A percentile compares a stretch with the other conserved stretches of the same genome.
These are phyloP conservation scores for Trichoderma asperelloides DNA, from an alignment of 495 filamentous ascomycete species.

Conservation along the genomic window DNA sequence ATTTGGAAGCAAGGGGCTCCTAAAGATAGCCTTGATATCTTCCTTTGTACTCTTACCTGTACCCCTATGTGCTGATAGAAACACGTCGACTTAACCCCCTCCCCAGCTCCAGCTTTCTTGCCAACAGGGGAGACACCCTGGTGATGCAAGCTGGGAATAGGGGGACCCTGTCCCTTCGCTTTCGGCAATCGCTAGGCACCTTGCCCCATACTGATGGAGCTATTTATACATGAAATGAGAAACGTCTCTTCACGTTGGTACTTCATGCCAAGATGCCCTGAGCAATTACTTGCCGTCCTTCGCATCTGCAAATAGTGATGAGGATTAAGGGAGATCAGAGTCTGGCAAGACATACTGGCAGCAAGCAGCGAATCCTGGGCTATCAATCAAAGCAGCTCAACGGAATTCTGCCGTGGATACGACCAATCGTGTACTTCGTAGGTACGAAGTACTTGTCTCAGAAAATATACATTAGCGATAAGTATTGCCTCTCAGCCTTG, in stretches of 20 bases:
- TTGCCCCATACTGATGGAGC: neutral
- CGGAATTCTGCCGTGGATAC: too few species aligned
- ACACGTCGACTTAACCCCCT: neutral
- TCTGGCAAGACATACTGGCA: too few species aligned
- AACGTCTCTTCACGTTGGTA: neutral
- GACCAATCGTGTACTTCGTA: neutral
- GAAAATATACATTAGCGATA: neutral
- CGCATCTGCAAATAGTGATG: too few species aligned
- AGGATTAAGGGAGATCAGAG: too few species aligned
- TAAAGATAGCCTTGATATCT: neutral
- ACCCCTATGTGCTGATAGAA: neutral
- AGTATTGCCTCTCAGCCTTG: neutral
- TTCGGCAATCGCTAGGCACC: slow-evolving; percentile 2
- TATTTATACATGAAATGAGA: neutral
- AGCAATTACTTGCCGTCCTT: too few species aligned
- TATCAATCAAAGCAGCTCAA: too few species aligned
- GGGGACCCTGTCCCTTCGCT: neutral
- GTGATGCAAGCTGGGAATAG: neutral
- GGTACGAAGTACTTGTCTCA: neutral
- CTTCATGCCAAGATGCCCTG: neutral
- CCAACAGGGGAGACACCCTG: neutral
- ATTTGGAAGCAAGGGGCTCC: neutral
- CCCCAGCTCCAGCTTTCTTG: neutral
- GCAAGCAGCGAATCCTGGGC: too few species aligned
- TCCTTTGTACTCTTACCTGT: neutral